Conservation (phyloP, 495 filamentous ascomycete species). For the Hypoxylon subgilvum region DNA sequence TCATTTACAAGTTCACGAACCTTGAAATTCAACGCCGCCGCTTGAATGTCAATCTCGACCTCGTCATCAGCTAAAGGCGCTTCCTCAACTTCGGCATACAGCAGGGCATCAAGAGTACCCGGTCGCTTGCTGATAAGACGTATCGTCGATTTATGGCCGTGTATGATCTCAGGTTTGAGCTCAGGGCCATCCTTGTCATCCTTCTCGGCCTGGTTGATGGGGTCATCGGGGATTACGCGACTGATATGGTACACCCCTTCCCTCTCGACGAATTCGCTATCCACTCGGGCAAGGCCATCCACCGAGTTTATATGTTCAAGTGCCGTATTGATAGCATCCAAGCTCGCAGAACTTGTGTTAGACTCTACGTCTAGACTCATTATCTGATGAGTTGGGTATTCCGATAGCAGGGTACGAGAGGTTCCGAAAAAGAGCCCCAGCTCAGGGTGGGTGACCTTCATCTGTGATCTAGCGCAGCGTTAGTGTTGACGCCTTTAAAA, state of each 20-base stretch:
- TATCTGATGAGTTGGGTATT: neutral
- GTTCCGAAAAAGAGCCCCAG: slow-evolving; percentile 1
- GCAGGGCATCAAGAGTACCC: slow-evolving; percentile 27
- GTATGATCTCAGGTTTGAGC: neutral
- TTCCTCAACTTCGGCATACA: slow-evolving; percentile 20
- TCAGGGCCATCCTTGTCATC: slow-evolving; percentile 8
- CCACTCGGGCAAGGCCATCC: slow-evolving; percentile 7
- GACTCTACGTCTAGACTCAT: neutral
- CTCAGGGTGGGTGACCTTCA: slow-evolving; percentile 1
- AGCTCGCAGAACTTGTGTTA: neutral
- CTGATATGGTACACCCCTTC: slow-evolving; percentile 38
- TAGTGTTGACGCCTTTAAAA: too few species aligned
- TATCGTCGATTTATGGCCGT: slow-evolving; percentile 9
- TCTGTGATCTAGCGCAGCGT: slow-evolving; percentile 1
- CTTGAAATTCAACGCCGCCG: slow-evolving; percentile 47
- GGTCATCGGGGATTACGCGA: slow-evolving; percentile 25
- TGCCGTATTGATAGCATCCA: neutral
- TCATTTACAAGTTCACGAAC: too few species aligned
- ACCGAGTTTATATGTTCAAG: slow-evolving; percentile 36
- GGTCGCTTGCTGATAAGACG: slow-evolving; percentile 30
- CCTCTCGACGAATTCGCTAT: slow-evolving; percentile 44
- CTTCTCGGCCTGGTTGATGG: slow-evolving; percentile 21
- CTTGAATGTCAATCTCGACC: slow-evolving; percentile 45
- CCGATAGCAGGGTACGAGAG: neutral
- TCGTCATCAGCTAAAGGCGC: slow-evolving; percentile 23